Conservation (phyloP, 257 asterid genomes). For the Lycium ferocissimum region DNA sequence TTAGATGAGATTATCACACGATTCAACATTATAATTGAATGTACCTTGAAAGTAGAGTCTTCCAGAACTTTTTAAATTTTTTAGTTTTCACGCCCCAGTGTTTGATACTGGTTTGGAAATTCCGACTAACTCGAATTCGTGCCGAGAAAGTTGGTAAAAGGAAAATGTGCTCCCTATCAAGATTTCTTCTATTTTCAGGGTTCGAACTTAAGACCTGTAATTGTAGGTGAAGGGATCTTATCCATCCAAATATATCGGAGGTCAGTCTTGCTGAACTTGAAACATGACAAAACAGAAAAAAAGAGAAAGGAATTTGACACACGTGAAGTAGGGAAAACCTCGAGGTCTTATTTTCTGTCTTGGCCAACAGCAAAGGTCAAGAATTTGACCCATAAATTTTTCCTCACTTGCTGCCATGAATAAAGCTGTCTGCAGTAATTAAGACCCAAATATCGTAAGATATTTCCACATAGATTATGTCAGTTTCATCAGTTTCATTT, state of each 20-base stretch:
- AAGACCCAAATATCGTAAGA: neutral
- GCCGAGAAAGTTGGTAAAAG: neutral
- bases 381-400: no score
- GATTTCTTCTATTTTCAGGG: neutral
- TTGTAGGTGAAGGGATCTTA: neutral
- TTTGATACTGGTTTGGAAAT: neutral
- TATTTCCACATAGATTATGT: neutral
- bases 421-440: neutral
- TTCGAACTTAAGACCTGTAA: neutral
- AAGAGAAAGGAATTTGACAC: neutral
- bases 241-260: accelerated
- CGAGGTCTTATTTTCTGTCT: neutral
- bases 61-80: neutral
- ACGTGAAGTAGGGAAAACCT: neutral
- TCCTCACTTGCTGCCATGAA: neutral
- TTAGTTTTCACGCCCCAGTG: no score
- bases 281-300: neutral
- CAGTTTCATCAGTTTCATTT: neutral
- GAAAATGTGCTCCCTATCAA: neutral
- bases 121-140: no score
- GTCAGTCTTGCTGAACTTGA: neutral
- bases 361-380: neutral
- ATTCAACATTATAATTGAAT: neutral
- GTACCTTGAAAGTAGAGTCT: neutral
- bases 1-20: neutral